Percentiles rank a stretch among this genome's conserved stretches.
Conservation (phyloP, 306 rosid genomes). For the Senna tora region DNA sequence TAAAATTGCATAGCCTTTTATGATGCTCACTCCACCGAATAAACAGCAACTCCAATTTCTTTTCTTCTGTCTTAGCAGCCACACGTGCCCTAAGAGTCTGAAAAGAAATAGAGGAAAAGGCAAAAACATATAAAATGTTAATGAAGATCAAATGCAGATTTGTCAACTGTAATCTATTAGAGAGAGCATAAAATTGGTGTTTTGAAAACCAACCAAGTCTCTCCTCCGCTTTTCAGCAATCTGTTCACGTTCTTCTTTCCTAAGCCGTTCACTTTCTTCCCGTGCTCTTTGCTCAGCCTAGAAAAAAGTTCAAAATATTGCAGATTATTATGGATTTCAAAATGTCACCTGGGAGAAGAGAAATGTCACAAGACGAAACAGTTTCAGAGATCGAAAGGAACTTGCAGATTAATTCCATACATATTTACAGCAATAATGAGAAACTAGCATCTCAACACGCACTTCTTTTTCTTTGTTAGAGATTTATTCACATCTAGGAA, state of each 20-base stretch:
- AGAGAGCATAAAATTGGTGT: constrained; percentile 26
- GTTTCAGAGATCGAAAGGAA: not conserved
- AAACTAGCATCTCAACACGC: too few species aligned
- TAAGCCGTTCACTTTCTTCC: constrained; percentile 93
- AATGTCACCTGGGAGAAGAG: constrained; percentile 16
- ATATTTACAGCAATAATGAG: constrained; percentile 6
- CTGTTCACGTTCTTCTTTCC: constrained; percentile 90
- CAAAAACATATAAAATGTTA: constrained; percentile 17
- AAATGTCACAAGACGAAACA: not conserved
- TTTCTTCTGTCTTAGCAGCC: constrained; percentile 96
- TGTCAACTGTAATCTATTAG: not conserved
- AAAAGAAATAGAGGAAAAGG: constrained; percentile 14
- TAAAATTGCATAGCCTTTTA: constrained; percentile 85
- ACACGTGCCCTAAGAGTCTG: constrained; percentile 97
- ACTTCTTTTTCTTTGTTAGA: too few species aligned
- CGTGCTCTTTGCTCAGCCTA: constrained; percentile 99
- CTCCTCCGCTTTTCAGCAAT: constrained; percentile 89
- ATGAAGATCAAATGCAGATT: constrained; percentile 14
- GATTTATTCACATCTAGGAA: too few species aligned
- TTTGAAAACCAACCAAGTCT: constrained; percentile 69
- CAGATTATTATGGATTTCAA: constrained; percentile 27
- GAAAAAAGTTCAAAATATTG: constrained; percentile 22
- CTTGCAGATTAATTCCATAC: not conserved
- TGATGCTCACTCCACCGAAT: constrained; percentile 97
- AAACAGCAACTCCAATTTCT: constrained; percentile 94